Percentiles rank a stretch among this genome's conserved stretches.
phyloP scores from a whole-genome alignment of 2,329 filamentous ascomycete genomes.

The Massarina eburnea region DNA sequence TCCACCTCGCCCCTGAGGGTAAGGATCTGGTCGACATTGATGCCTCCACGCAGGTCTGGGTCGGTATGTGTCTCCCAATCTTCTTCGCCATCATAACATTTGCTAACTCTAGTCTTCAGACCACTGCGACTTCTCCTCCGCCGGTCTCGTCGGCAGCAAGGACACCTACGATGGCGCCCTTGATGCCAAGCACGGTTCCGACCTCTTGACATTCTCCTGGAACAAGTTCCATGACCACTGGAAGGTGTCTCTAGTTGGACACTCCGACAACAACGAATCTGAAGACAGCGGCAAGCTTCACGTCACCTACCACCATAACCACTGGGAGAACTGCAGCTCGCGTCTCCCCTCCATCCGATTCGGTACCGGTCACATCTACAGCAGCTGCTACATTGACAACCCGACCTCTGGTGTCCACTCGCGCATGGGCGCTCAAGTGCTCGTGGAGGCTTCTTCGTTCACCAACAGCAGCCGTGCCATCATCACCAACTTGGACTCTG shows the following conservation, averaged over 20 bases:
- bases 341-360: constrained; percentile 66
- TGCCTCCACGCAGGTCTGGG: constrained; percentile 57
- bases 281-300: constrained; percentile 62
- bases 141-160: constrained; percentile 41
- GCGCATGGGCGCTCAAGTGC: constrained; percentile 47
- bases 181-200: constrained; percentile 64
- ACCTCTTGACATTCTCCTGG: constrained; percentile 60
- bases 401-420: constrained; percentile 47
- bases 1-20: constrained; percentile 57
- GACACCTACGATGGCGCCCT: constrained; percentile 46
- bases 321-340: constrained; percentile 64
- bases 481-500: constrained; percentile 59
- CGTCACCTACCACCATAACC: constrained; percentile 69
- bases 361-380: constrained; percentile 65
- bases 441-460: constrained; percentile 53
- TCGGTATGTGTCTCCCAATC: constrained; percentile 31
- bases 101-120: constrained; percentile 41
- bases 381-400: constrained; percentile 46
- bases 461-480: constrained; percentile 61
- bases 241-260: constrained; percentile 63
- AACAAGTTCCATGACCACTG: constrained; percentile 61
- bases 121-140: constrained; percentile 65
- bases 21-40: constrained; percentile 65
- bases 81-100: background rate
- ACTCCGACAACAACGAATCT: constrained; percentile 58